A percentile compares a stretch with the other conserved stretches of the same genome.
Evolutionary conservation across 495 filamentous ascomycete genomes (phyloP).

Genomic region (Filosporella fistucella): DNA sequence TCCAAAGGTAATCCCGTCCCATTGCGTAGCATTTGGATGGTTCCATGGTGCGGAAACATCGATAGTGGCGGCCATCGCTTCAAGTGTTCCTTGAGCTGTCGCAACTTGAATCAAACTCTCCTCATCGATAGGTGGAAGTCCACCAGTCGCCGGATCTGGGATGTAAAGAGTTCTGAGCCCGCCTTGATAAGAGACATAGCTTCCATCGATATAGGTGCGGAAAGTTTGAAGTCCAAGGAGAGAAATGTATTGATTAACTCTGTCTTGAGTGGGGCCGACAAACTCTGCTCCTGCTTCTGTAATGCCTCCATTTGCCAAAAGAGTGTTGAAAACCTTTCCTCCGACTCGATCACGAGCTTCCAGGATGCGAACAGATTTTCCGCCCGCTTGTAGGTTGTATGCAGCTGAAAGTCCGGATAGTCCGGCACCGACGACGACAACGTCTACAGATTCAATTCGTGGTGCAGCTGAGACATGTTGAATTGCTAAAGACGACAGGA

Average conservation of each 20-base stretch:
- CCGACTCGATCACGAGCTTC: slow-evolving; percentile 47
- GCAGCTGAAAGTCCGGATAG: slow-evolving; percentile 45
- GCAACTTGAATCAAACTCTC: slow-evolving; percentile 1
- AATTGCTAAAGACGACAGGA: too few species aligned
- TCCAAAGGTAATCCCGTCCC: slow-evolving; percentile 1
- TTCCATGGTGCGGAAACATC: slow-evolving; percentile 1
- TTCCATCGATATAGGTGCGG: slow-evolving; percentile 2
- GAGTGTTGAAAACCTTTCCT: slow-evolving; percentile 32
- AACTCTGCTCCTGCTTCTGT: slow-evolving; percentile 43
- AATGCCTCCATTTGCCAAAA: slow-evolving; percentile 22
- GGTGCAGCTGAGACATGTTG: too few species aligned
- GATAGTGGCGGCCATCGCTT: neutral
- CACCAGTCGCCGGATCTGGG: neutral
- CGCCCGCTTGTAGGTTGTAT: slow-evolving; percentile 28
- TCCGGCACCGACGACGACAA: slow-evolving; percentile 45
- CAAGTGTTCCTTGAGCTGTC: neutral
- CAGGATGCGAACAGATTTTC: slow-evolving; percentile 37
- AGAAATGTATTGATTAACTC: neutral
- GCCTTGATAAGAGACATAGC: neutral
- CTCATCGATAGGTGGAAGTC: neutral
- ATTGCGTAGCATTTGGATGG: neutral
- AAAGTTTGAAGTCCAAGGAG: neutral
- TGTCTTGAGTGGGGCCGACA: slow-evolving; percentile 4
- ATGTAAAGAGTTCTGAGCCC: neutral
- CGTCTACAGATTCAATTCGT: slow-evolving; percentile 30